Percentiles rank a stretch among this genome's conserved stretches.
Conservation (phyloP, 2,329 filamentous ascomycete species). For the Fusarium concolor region DNA sequence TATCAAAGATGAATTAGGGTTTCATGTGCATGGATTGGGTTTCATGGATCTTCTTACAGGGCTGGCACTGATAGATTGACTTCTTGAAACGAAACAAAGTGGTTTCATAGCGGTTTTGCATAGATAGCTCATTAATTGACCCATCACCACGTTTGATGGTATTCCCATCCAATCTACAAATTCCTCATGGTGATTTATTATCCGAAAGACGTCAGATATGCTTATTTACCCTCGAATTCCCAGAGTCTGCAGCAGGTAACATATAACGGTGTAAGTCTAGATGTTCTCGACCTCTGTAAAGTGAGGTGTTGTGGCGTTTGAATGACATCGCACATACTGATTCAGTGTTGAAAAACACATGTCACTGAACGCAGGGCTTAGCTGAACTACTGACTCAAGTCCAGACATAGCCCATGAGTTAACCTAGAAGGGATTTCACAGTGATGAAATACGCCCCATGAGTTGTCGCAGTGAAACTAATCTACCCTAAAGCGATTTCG, state of each 20-base stretch:
- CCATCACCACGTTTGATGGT: not conserved
- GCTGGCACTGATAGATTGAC: not conserved
- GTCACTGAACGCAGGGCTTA: not conserved
- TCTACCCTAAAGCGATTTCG: not conserved
- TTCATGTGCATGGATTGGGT: not conserved
- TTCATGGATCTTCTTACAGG: not conserved
- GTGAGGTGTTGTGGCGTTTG: not conserved
- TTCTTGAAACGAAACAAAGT: conserved; percentile 4
- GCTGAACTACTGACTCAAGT: not conserved
- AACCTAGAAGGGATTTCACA: not conserved
- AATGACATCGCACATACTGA: conserved; percentile 2
- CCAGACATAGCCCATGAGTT: not conserved
- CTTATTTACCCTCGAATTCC: not conserved
- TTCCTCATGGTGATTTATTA: not conserved
- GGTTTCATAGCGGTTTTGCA: not conserved
- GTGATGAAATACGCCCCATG: not conserved
- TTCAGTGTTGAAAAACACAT: not conserved
- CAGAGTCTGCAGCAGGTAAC: not conserved
- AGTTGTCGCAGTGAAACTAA: not conserved
- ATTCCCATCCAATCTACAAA: conserved; percentile 2
- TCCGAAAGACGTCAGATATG: conserved; percentile 2
- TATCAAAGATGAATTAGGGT: not conserved
- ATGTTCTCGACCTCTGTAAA: not conserved
- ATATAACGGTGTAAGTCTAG: not conserved
- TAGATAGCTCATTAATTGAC: not conserved